Base-by-base conservation (phyloP, 1,284 basidiomycete species). In the Macrocystidia cucumis region DNA sequence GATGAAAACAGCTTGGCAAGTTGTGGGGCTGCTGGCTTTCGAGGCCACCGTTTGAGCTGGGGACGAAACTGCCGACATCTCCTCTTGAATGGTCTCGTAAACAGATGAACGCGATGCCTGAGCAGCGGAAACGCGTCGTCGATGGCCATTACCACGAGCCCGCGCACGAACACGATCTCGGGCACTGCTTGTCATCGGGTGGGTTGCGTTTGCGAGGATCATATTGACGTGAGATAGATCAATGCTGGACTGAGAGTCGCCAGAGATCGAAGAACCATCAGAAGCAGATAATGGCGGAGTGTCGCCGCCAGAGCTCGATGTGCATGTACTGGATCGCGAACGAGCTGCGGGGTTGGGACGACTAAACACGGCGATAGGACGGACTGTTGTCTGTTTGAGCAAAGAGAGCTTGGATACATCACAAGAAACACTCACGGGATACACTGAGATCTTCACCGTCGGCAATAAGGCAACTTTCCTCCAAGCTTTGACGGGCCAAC, bases 31-130 rank as follows among this genome's bases (percentile, higher is more conserved):
- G 20, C 47, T 52, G 31, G 55, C 60, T 44, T 49, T 59, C 6
- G 56, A 54, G 5, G 41, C 34, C 11, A 54, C 20, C 0, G 57
- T 49, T 31, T 54, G 54, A 12, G 51, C 40, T 0, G 67, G 56
- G 1, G 62, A 63, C 0, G 65, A 54, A 1, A 66, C 59, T 32
- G 56, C 60, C 1, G 65, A 63, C 5, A 65, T 52, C 43, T 88
- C 85, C 44, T 88, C 83, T 34, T 83, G 67, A 36, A 89, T 88
- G 0, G 79, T 86, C 50, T 86, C 83, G 41, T 85, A 86, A 1
- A 84, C 67, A 0, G 84, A 87, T 0, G 74, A 63, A 2, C 78
- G 66, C 7, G 80, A 80, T 9, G 69, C 67, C 16, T 69, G 72
- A 29, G 69, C 67, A 36, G 76, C 68, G 8, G 82, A 84, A 32